phyloP scores from a whole-genome alignment of 2,329 filamentous ascomycete species.

The Penicillium sp. region DNA sequence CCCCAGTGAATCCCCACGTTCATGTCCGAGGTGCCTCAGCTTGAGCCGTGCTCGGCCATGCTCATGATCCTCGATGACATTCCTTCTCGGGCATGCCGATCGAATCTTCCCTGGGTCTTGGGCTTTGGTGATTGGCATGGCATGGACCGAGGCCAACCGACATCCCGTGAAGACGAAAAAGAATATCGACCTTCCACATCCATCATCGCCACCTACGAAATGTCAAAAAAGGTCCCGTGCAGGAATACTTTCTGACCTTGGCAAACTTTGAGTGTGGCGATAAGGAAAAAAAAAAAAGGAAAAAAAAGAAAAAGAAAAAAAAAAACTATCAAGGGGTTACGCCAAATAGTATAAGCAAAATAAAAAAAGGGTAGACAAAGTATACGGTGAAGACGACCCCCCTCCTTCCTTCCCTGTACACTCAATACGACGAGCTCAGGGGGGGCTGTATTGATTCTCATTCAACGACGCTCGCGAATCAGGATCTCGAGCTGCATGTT shows the following conservation, averaged over 20 bases:
- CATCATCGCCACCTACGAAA: slow-evolving; percentile 13
- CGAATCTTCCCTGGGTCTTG: background rate
- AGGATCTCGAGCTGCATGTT: slow-evolving; percentile 2
- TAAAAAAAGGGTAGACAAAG: background rate
- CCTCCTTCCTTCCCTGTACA: no score
- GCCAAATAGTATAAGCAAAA: no score
- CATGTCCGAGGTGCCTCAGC: slow-evolving; percentile 11
- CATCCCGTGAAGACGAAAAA: slow-evolving; percentile 9
- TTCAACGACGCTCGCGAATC: slow-evolving; percentile 4
- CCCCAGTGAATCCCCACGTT: slow-evolving; percentile 22
- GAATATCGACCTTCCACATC: slow-evolving; percentile 8
- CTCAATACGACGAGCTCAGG: background rate
- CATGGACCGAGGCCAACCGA: slow-evolving; percentile 17
- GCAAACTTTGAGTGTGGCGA: slow-evolving; percentile 9
- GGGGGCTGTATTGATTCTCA: slow-evolving; percentile 1
- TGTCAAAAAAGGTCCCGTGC: slow-evolving; percentile 2
- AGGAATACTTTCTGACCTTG: slow-evolving; percentile 6
- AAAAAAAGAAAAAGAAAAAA: no score
- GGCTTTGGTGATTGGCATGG: slow-evolving; percentile 1
- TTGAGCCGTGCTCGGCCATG: background rate
- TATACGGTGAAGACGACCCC: background rate
- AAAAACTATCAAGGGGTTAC: no score
- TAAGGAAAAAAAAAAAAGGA: background rate
- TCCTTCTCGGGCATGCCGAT: slow-evolving; percentile 1
- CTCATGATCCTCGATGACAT: background rate